phyloP scores from a whole-genome alignment of 257 asterid species.

The Haberlea rhodopensis region DNA sequence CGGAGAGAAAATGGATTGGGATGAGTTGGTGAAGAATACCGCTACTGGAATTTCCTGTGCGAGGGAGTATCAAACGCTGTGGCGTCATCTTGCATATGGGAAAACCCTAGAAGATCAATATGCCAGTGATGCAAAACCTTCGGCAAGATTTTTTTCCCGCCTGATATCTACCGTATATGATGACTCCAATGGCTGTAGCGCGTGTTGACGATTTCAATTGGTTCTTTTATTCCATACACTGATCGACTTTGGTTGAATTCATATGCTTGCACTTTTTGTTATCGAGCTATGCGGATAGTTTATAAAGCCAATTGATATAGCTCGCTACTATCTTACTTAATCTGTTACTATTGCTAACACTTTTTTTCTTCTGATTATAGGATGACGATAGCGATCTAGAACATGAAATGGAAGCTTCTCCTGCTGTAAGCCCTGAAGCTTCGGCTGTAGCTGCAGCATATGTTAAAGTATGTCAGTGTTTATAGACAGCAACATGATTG shows the following conservation, averaged over 20 bases:
- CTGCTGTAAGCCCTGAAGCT: conserved; percentile 60
- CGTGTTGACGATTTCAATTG: no score
- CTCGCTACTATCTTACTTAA: not conserved
- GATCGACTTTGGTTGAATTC: not conserved
- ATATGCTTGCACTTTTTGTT: no score
- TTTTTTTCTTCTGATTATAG: conserved; percentile 38
- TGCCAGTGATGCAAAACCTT: conserved; percentile 44
- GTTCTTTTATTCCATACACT: no score
- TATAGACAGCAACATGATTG: not conserved
- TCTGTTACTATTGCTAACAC: not conserved
- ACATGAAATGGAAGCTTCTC: conserved; percentile 65
- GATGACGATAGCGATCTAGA: conserved; percentile 89
- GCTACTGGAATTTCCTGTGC: conserved; percentile 68
- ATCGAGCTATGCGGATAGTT: no score
- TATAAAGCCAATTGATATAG: no score
- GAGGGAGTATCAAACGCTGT: conserved; percentile 75
- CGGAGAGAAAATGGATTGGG: conserved; percentile 70
- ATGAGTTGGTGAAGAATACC: conserved; percentile 59
- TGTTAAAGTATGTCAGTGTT: conserved; percentile 53
- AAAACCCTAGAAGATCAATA: conserved; percentile 44
- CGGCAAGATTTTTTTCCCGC: conserved; percentile 36
- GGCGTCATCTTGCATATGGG: conserved; percentile 87
- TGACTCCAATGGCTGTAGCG: no score
- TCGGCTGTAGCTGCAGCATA: conserved; percentile 70
- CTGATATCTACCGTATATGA: not conserved